Percentiles rank a stretch among this genome's conserved stretches.
These are phyloP conservation scores for Penicillium lagena DNA, from an alignment of 495 filamentous ascomycete genomes.

Conservation along the genomic window DNA sequence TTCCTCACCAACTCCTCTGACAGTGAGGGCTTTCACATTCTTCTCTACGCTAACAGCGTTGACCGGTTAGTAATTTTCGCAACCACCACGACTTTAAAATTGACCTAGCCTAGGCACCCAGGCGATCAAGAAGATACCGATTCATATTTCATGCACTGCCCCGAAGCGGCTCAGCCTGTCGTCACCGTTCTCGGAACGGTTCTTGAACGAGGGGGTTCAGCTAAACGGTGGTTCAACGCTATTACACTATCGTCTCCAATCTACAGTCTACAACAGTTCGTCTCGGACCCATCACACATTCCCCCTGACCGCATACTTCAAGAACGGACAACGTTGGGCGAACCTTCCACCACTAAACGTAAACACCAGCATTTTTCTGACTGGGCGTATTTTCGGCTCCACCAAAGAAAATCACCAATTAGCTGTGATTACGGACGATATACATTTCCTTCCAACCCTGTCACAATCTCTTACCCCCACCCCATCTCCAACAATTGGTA, in stretches of 20 bases:
- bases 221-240: conserved; percentile 6
- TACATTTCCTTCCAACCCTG: conserved; percentile 12
- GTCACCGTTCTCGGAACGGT: conserved; percentile 3
- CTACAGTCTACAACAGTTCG: conserved; percentile 9
- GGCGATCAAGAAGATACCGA: conserved; percentile 7
- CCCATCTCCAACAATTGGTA: conserved; percentile 5
- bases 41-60: conserved; percentile 4
- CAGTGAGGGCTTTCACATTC: conserved; percentile 4
- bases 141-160: conserved; percentile 12
- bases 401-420: conserved; percentile 13
- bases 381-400: conserved; percentile 8
- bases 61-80: conserved; percentile 1
- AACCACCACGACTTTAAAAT: not conserved
- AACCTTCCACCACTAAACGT: conserved; percentile 5
- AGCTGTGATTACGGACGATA: conserved; percentile 6
- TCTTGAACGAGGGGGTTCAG: conserved; percentile 4
- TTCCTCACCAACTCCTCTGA: conserved; percentile 3
- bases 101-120: conserved; percentile 2
- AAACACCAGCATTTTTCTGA: conserved; percentile 3
- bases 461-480: not conserved
- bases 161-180: conserved; percentile 6
- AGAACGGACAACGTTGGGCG: conserved; percentile 7
- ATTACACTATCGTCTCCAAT: conserved; percentile 8
- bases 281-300: conserved; percentile 7
- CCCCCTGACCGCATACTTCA: conserved; percentile 8